Evolutionary conservation across 805 yeast genomes (phyloP).

Genomic region (Saccharomycopsis sp.): DNA sequence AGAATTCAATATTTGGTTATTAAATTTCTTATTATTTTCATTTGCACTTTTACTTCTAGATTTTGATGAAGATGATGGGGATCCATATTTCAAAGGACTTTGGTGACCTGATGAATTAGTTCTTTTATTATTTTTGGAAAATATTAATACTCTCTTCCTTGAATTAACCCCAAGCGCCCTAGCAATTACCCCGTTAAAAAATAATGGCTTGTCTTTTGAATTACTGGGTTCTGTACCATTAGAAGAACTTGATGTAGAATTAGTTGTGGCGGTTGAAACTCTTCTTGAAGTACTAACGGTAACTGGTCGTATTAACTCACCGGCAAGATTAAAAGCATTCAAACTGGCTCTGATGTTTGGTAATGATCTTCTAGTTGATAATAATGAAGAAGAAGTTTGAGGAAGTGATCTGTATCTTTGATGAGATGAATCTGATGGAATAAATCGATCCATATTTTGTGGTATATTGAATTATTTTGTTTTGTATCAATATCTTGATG

Average conservation of each 20-base stretch:
- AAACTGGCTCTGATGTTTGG: too few relatives aligned
- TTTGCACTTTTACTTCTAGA: not conserved
- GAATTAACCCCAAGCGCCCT: conserved; percentile 38
- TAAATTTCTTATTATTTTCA: not conserved
- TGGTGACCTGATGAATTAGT: not conserved
- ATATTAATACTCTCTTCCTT: conserved; percentile 27
- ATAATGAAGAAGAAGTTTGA: too few relatives aligned
- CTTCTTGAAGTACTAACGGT: not conserved
- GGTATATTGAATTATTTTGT: too few relatives aligned
- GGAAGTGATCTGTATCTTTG: not conserved
- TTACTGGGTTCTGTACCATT: not conserved
- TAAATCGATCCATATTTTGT: conserved; percentile 10
- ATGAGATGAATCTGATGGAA: conserved; percentile 5
- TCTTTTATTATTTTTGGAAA: too few relatives aligned
- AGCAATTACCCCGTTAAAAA: conserved; percentile 34
- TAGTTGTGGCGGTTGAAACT: not conserved
- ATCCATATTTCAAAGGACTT: not conserved
- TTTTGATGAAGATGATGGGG: too few relatives aligned
- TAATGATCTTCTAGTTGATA: not conserved
- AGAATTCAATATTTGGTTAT: too few relatives aligned
- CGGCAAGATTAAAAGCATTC: not conserved
- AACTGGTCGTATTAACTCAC: not conserved
- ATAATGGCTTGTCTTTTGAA: too few relatives aligned
- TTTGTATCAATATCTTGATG: too few relatives aligned
- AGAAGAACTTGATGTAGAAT: not conserved